Percentiles rank a stretch among this genome's conserved stretches.
These are phyloP conservation scores for Leersia perrieri DNA, from an alignment of 176 grass and related monocot genomes.

Conservation along the genomic window DNA sequence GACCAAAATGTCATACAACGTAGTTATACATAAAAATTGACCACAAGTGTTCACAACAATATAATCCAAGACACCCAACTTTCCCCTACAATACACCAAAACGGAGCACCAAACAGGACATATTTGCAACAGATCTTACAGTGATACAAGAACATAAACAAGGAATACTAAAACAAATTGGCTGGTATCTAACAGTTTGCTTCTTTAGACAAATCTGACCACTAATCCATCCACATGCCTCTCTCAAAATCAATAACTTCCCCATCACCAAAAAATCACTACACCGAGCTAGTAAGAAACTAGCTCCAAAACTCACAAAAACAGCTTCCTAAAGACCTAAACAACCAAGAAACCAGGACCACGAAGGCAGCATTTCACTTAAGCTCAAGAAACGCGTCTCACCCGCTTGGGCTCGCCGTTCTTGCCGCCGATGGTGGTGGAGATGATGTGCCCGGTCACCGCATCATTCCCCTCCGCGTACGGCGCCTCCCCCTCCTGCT, in stretches of 20 bases:
- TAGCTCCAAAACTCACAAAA: background rate
- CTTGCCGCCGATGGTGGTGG: slow-evolving; percentile 75
- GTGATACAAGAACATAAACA: background rate
- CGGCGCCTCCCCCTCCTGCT: slow-evolving; percentile 44
- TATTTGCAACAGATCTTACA: background rate
- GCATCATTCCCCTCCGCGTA: slow-evolving; percentile 51
- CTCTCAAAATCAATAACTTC: background rate
- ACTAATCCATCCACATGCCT: background rate
- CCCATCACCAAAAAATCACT: slow-evolving; percentile 4
- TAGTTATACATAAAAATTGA: background rate
- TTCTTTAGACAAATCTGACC: background rate
- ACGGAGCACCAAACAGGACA: background rate
- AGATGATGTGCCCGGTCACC: slow-evolving; percentile 77
- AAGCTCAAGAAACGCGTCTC: background rate
- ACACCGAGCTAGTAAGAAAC: background rate
- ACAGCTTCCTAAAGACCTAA: background rate
- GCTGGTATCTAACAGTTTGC: background rate
- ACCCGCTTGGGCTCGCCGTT: slow-evolving; percentile 84
- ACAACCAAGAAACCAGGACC: background rate
- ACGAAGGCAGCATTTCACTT: background rate
- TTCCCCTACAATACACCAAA: background rate
- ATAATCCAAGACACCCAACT: background rate
- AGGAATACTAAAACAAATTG: background rate
- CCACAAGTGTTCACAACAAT: background rate
- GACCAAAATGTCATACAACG: background rate